Base-by-base conservation (phyloP, 2,329 filamentous ascomycete genomes). In the Claviceps sp. region DNA sequence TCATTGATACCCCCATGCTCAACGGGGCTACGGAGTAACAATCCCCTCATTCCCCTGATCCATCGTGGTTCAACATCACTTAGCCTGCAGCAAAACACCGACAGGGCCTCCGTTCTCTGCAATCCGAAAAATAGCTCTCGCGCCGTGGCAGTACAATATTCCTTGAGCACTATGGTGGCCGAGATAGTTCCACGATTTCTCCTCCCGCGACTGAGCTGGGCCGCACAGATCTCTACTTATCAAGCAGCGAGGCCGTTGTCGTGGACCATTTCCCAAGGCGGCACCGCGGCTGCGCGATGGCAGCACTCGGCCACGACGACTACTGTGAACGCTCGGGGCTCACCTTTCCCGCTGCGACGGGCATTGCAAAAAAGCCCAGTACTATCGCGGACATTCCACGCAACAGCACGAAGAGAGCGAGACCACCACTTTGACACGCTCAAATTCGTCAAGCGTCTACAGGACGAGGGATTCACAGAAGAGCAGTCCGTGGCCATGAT, bases 361-460 rank as follows among this genome's bases (percentile, higher is more conserved):
- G 34, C 43, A 45, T 34, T 30, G 26, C 5, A 22, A 14, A 48
- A 43, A 2, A 65, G 58, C 36, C 59, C 57, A 2, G 59, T 62
- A 24, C 48, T 62, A 3, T 64, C 64, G 45, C 68, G 75, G 54
- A 69, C 73, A 0, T 91, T 96, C 65, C 85, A 89, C 66, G 78
- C 81, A 38, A 85, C 87, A 1, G 51, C 59, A 1, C 62, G 70
- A 40, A 77, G 72, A 49, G 65, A 67, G 50, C 80, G 86, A 57
- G 90, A 96, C 62, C 93, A 98, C 68, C 90, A 98, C 69, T 98
- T 98, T 65, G 93, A 98, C 69, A 98, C 93, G 1, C 79, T 98
- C 56, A 96, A 95, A 71, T 95, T 98, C 65, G 90, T 98, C 41
- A 88, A 95, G 70, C 78, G 88, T 50, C 74, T 98, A 42, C 84